Base-by-base conservation (phyloP, 495 filamentous ascomycete genomes). In the Aspergillus saccharolyticus region DNA sequence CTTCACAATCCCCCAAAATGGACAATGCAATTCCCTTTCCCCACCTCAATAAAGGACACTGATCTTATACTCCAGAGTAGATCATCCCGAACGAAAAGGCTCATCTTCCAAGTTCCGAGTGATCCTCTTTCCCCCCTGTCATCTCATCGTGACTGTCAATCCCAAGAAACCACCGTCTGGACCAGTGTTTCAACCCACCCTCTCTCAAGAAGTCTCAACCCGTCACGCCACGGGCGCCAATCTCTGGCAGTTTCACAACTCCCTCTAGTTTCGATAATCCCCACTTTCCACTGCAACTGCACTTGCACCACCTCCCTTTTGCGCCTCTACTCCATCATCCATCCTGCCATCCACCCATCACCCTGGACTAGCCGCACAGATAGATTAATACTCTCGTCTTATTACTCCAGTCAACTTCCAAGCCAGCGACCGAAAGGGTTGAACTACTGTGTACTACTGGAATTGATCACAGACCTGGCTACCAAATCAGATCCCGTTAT, bases 111-210 rank as follows among this genome's bases (percentile, higher is more conserved):
- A 28, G 25, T 28, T 28, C 25, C 25, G 3, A 12, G 14, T 4
- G 47, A 25, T 25, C 47, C 47, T 50, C 47, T 28, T 50, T 30
- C 47, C 7, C 28, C 18, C 47, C 47, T 50, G 47, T 50, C 47
- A 50, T 50, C 47, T 50, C 33, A 50, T 28, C 9, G 21, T 7
- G n/a, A 28, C 22, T n/a, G 20, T 17, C 47, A 25, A 17, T 30
- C 47, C 16, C 44, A 17, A 20, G 3, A 18, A 46, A 50, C 42
- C 58, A 59, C 54, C 53, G 46, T 56, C 62, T 45, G 52, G 51
- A 56, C 64, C 62, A 67, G 65, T 60, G 65, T 67, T 64, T 67
- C 62, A 64, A 59, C 50, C 42, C 17, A 3, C 14, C 25, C 30
- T n/a, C n/a, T n/a, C n/a, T n/a, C n/a, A n/a, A n/a, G n/a, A n/a